A percentile compares a stretch with the other conserved stretches of the same genome.
phyloP scores from a whole-genome alignment of 208 protist species.

The Acanthamoeba healyi region DNA sequence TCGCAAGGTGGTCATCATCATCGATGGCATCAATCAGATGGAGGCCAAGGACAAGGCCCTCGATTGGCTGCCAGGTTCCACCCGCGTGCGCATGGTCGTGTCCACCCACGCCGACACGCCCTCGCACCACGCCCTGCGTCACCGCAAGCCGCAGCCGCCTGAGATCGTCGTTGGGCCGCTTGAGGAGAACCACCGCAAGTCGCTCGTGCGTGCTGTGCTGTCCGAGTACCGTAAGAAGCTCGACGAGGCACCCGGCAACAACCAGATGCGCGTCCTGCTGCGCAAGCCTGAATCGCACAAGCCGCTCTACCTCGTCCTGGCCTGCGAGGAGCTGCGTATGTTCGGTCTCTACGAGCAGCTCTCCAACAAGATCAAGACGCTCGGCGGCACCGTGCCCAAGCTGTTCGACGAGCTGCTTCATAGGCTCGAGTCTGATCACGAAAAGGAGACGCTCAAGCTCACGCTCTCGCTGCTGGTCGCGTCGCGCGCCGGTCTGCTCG shows the following conservation, averaged over 20 bases:
- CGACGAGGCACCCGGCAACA: constrained; percentile 82
- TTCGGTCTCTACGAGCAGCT: constrained; percentile 85
- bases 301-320: constrained; percentile 85
- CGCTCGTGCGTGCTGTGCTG: constrained; percentile 75
- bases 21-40: constrained; percentile 80
- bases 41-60: constrained; percentile 73
- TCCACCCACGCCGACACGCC: constrained; percentile 45
- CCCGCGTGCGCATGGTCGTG: constrained; percentile 68
- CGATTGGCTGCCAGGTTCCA: constrained; percentile 83
- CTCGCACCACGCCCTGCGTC: constrained; percentile 70
- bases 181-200: constrained; percentile 39
- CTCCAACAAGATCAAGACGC: constrained; percentile 79
- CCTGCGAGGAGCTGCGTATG: constrained; percentile 84
- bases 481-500: constrained; percentile 33
- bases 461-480: constrained; percentile 35
- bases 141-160: constrained; percentile 61
- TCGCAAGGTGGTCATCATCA: constrained; percentile 72
- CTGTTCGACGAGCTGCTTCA: constrained; percentile 82
- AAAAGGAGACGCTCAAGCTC: constrained; percentile 74
- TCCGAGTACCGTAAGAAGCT: constrained; percentile 85
- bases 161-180: constrained; percentile 76
- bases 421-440: constrained; percentile 80
- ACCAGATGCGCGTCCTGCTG: constrained; percentile 85
- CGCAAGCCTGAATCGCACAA: constrained; percentile 82
- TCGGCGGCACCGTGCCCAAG: constrained; percentile 76